These are phyloP conservation scores for Durotheca rogersii DNA, from an alignment of 495 filamentous ascomycete species.

Conservation along the genomic window DNA sequence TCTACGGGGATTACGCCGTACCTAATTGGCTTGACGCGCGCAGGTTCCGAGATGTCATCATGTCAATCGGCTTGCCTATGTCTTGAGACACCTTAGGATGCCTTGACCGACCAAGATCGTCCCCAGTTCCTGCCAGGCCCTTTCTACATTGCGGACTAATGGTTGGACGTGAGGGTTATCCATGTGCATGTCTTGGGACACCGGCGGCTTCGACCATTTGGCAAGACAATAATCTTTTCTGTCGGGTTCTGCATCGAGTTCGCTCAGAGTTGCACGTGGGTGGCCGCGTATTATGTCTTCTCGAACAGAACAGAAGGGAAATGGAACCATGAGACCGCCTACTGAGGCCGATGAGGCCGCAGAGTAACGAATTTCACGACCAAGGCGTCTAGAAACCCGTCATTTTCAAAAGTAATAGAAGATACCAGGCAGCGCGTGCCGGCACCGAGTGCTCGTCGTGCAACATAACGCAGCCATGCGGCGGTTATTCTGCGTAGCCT, in stretches of 20 bases:
- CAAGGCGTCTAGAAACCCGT: conserved; percentile 2
- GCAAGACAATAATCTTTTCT: neutral
- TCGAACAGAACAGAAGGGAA: too few species aligned
- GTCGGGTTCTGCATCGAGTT: neutral
- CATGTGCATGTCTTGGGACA: neutral
- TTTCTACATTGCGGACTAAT: neutral
- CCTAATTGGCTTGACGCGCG: neutral
- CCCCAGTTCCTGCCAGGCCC: neutral
- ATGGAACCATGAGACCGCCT: too few species aligned
- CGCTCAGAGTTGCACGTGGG: neutral
- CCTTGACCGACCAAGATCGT: too few species aligned
- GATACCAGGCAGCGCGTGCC: conserved; percentile 13
- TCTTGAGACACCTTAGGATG: too few species aligned
- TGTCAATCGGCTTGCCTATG: neutral
- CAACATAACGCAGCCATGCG: conserved; percentile 1
- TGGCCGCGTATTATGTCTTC: too few species aligned
- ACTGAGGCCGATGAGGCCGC: neutral
- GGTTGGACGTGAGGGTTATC: neutral
- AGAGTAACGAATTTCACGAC: conserved; percentile 14
- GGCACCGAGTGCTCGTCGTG: neutral
- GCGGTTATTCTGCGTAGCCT: neutral
- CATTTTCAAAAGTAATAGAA: conserved; percentile 11
- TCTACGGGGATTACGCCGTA: neutral
- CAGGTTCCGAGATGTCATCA: neutral
- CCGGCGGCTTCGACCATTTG: neutral